Evolutionary conservation across 345 rosid genomes (phyloP).

Genomic region (Geranium rotundifolium): DNA sequence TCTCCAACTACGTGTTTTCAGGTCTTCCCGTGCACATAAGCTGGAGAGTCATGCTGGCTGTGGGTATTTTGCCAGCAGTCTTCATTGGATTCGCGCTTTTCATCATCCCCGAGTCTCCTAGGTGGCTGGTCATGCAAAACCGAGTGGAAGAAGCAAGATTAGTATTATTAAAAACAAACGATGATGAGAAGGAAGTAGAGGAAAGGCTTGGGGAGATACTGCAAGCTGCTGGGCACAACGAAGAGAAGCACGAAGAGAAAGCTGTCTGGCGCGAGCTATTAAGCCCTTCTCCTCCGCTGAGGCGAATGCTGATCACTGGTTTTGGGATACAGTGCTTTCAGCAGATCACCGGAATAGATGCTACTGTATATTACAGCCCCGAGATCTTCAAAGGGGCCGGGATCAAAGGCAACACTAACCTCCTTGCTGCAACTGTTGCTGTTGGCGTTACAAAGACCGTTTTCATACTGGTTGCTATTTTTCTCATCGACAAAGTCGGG

Average conservation of each 20-base stretch:
- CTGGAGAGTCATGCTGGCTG: conserved; percentile 93
- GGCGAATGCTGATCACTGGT: conserved; percentile 59
- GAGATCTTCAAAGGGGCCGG: conserved; percentile 61
- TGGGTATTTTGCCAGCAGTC: conserved; percentile 72
- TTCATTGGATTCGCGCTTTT: conserved; percentile 69
- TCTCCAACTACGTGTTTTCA: conserved; percentile 75
- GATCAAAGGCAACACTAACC: conserved; percentile 38
- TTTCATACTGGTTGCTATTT: conserved; percentile 55
- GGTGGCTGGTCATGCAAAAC: conserved; percentile 80
- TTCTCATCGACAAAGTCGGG: conserved; percentile 55
- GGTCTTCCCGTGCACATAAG: conserved; percentile 51
- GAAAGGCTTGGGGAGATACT: conserved; percentile 71
- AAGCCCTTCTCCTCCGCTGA: conserved; percentile 58
- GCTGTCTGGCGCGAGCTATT: conserved; percentile 69
- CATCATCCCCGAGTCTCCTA: conserved; percentile 81
- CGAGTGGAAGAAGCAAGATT: conserved; percentile 61
- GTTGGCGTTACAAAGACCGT: conserved; percentile 63
- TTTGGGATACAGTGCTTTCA: conserved; percentile 88
- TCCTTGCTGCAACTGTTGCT: conserved; percentile 65
- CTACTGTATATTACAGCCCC: conserved; percentile 78
- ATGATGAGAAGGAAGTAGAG: conserved; percentile 56
- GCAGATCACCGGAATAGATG: conserved; percentile 71
- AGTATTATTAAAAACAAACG: conserved; percentile 65
- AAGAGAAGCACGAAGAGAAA: conserved; percentile 40
- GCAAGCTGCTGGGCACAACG: conserved; percentile 45